phyloP scores from a whole-genome alignment of 768 basidiomycete species.

The Boletus bicolor region DNA sequence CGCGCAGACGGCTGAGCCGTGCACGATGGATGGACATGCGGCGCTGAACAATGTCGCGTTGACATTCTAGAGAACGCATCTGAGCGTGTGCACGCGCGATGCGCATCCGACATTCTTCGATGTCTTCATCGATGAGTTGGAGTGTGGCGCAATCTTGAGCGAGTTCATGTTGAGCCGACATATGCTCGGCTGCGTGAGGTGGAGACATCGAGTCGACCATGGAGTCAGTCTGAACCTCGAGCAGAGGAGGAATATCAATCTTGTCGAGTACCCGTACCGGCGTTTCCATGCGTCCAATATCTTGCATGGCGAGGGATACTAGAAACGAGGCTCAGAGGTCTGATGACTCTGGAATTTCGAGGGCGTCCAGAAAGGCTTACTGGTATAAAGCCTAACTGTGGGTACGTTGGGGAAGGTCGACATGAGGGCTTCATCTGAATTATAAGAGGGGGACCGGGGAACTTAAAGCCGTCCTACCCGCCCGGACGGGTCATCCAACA shows the following conservation, averaged over 20 bases:
- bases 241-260: not conserved
- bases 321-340: not conserved
- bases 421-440: not conserved
- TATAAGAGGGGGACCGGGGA: constrained; percentile 5
- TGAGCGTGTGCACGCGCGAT: constrained; percentile 14
- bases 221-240: constrained; percentile 3
- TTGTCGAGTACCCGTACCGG: not conserved
- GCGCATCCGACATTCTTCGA: constrained; percentile 17
- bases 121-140: constrained; percentile 11
- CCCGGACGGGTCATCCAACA: not conserved
- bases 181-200: constrained; percentile 18
- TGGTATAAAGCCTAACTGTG: not conserved
- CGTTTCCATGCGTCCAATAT: not conserved
- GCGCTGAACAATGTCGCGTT: constrained; percentile 16
- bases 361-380: constrained; percentile 4
- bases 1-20: constrained; percentile 28
- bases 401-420: not conserved
- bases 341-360: not conserved
- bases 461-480: not conserved
- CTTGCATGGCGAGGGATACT: constrained; percentile 6
- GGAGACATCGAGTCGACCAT: constrained; percentile 23
- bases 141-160: constrained; percentile 16
- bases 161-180: constrained; percentile 20
- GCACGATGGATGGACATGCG: constrained; percentile 24
- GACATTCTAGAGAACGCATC: constrained; percentile 17